These are phyloP conservation scores for Angophora floribunda DNA, from an alignment of 345 rosid species.

Conservation along the genomic window DNA sequence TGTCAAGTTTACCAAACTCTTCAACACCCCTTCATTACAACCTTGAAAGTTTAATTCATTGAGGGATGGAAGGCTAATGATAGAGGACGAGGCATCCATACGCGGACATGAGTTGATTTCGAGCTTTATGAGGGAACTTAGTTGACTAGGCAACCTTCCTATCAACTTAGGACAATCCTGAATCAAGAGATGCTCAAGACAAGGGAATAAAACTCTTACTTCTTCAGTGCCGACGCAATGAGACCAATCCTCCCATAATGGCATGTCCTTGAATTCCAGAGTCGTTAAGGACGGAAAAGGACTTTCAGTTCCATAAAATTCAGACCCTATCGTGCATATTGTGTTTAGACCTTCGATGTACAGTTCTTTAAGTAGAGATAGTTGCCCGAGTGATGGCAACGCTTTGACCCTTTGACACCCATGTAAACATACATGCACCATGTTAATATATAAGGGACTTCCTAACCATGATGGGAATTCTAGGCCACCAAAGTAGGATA, in stretches of 20 bases:
- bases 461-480: not conserved
- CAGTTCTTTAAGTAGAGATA: accelerated
- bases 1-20: not conserved
- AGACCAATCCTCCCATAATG: not conserved
- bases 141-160: not conserved
- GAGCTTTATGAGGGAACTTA: not conserved
- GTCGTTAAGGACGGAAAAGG: not conserved
- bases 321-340: accelerated
- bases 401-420: not conserved
- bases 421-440: not conserved
- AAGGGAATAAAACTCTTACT: not conserved
- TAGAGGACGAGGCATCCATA: not conserved
- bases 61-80: not conserved
- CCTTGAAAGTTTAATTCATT: not conserved
- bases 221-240: not conserved
- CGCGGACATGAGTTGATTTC: accelerated
- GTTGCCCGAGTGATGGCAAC: not conserved
- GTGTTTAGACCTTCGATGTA: not conserved
- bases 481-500: not conserved
- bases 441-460: not conserved
- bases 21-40: not conserved
- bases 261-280: not conserved
- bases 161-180: not conserved
- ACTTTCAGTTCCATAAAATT: not conserved
- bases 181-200: not conserved